Evolutionary conservation across 2,329 filamentous ascomycete genomes (phyloP).

Genomic region (Neofusicoccum sp.): DNA sequence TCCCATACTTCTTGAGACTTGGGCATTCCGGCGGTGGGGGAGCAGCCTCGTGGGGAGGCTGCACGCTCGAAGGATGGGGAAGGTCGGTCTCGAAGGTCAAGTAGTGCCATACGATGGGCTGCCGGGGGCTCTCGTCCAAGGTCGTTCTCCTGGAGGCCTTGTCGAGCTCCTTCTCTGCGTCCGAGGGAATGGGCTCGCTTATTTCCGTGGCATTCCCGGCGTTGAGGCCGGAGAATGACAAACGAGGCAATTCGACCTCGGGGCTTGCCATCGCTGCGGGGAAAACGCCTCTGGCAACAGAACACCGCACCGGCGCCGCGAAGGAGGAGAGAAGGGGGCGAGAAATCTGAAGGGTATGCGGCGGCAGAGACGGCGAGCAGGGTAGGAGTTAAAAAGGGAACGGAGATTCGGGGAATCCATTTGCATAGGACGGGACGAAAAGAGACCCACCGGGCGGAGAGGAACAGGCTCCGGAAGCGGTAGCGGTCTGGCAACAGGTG

Average conservation of each 20-base stretch:
- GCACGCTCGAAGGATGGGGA: constrained; percentile 45
- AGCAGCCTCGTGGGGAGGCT: constrained; percentile 31
- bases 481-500: constrained; percentile 12
- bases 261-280: constrained; percentile 35
- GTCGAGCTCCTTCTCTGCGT: constrained; percentile 8
- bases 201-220: constrained; percentile 17
- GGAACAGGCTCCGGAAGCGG: constrained; percentile 1
- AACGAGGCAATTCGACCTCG: constrained; percentile 34
- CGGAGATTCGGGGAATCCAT: neutral
- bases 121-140: neutral
- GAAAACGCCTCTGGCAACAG: constrained; percentile 8
- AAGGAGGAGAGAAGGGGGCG: constrained; percentile 8
- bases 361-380: constrained; percentile 8
- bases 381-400: neutral
- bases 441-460: constrained; percentile 16
- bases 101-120: constrained; percentile 55
- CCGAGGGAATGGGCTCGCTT: constrained; percentile 4
- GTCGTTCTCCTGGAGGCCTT: neutral
- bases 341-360: neutral
- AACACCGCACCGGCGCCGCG: constrained; percentile 13
- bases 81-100: constrained; percentile 62
- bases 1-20: constrained; percentile 63
- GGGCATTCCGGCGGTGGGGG: constrained; percentile 57
- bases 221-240: constrained; percentile 21
- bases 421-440: constrained; percentile 10